Base-by-base conservation (phyloP, 768 basidiomycete species). In the Lentinula lateritia region DNA sequence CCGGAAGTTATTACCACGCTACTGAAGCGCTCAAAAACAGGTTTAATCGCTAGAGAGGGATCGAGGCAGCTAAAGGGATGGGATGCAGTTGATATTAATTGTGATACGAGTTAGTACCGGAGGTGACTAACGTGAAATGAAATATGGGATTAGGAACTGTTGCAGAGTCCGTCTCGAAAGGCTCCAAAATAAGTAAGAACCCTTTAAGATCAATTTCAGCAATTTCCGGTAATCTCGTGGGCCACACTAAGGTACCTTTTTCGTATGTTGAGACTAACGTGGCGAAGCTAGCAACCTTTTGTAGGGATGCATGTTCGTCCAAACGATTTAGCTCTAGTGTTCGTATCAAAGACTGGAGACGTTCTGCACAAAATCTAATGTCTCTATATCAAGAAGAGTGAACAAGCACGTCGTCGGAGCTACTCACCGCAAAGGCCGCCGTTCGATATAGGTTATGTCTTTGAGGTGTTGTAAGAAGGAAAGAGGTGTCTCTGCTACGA, bases 141-240 rank as follows among this genome's bases (percentile, higher is more conserved):
- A 99, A 98, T 42, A 99, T 88, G 0, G 97, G 97, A 75, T 99
- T 99, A 15, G 97, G 96, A 5, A 98, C 95, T 1, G 96, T 98
- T 13, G 97, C 95, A 73, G 92, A 95, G 59, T 99, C 97, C 5
- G 97, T 98, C 75, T 99, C 97, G 67, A 95, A 99, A 0, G 97
- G 97, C 70, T 99, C 97, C 16, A 99, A 80, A 61, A 99, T 98
- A 56, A 99, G 87, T 18, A 98, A 76, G 74, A 99, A 99, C 4
- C 97, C 96, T 95, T 57, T 60, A 28, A 42, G 32, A 41, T 36
- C 60, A 23, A 50, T 34, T 34, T 60, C 38, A 59, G 42, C 20
- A 45, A 35, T 39, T 43, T n/a, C 58, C 63, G 38, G 58, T 46
- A 28, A n/a, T 50, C 38, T 38, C 28, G 15, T 9, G 18, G 41